Evolutionary conservation across 2,329 filamentous ascomycete species (phyloP), one percentile per base, ranked within the genome.

Genomic region (Pestalotiopsis sp.): DNA sequence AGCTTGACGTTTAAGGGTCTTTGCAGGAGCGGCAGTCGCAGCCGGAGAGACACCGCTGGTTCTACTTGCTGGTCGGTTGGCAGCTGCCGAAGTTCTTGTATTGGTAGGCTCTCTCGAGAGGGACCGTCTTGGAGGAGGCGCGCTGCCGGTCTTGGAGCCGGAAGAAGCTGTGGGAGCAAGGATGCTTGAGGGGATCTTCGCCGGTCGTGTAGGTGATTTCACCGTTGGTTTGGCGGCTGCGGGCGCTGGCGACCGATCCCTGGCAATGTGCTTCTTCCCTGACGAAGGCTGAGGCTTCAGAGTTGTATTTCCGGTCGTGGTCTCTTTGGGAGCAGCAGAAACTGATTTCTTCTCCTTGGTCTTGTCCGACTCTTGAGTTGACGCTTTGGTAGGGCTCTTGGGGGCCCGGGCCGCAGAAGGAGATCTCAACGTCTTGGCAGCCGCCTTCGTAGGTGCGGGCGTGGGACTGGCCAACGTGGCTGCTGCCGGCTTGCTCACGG

Each of bases 101-200:
- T 75, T 82, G 38, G 80, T 80, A 31, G 76, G 83, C 70, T 77
- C 80, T 71, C 78, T 83, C 67, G 77, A 82, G 17, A 82, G 77
- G 12, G 85, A 84, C 70, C 82, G 81, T 57, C 81, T 77, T 2
- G 77, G 71, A 12, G 74, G 72, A 23, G 78, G 72, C 20, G 72
- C 68, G 75, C 70, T 69, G 27, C 68, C 83, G 64, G 86, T 83
- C 78, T 91, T 93, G 14, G 89, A 90, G 17, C 87, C 88, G 1
- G 89, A 94, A 0, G 92, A 86, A 27, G 91, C 88, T 3, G 92
- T 94, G 39, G 90, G 91, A 5, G 91, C 90, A 27, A 86, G 91
- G 38, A 94, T 82, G 68, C 91, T 90, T 11, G 91, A 83, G 9
- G 92, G 90, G 1, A 94, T 82, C 68, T 87, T 88, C 65, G 90